These are phyloP conservation scores for Nicotiana sylvestris DNA, from an alignment of 257 asterid species.

Conservation along the genomic window DNA sequence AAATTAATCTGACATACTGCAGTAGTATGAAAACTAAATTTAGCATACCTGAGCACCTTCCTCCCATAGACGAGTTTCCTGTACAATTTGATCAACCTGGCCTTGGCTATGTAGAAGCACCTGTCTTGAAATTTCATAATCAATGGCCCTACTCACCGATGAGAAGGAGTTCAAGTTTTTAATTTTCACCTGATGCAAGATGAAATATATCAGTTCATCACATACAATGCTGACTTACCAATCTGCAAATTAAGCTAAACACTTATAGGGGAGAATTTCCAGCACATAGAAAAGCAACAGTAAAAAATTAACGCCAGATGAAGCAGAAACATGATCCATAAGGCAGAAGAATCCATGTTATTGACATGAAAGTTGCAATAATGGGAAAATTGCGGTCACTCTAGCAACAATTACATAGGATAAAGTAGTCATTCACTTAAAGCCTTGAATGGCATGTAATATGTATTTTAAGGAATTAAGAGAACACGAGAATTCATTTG, in stretches of 20 bases:
- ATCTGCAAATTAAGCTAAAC: not conserved
- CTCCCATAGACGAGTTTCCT: slow-evolving; percentile 98
- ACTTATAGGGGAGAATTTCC: not conserved
- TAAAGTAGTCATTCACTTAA: not conserved
- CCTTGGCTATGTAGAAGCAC: slow-evolving; percentile 74
- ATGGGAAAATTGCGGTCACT: not conserved
- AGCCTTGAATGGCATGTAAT: not conserved
- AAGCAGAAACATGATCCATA: not conserved
- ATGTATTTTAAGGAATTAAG: not conserved
- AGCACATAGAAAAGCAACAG: not conserved
- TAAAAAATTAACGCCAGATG: not conserved
- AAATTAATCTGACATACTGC: not conserved
- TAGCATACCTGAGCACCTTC: slow-evolving; percentile 90
- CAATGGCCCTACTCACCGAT: slow-evolving; percentile 88
- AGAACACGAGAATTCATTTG: not conserved
- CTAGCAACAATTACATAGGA: not conserved
- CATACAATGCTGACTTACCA: not conserved
- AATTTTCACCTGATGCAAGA: slow-evolving; percentile 74
- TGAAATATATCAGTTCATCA: slow-evolving; percentile 10
- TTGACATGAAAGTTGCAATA: not conserved
- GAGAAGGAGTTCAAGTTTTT: slow-evolving; percentile 95
- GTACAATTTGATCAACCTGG: slow-evolving; percentile 75
- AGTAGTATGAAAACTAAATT: slow-evolving; percentile 15
- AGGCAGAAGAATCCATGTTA: not conserved
- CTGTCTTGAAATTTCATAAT: slow-evolving; percentile 90